Percentiles rank a stretch among this genome's conserved stretches.
Evolutionary conservation across 495 filamentous ascomycete genomes (phyloP).

Genomic region (Penicillium flavigenum): DNA sequence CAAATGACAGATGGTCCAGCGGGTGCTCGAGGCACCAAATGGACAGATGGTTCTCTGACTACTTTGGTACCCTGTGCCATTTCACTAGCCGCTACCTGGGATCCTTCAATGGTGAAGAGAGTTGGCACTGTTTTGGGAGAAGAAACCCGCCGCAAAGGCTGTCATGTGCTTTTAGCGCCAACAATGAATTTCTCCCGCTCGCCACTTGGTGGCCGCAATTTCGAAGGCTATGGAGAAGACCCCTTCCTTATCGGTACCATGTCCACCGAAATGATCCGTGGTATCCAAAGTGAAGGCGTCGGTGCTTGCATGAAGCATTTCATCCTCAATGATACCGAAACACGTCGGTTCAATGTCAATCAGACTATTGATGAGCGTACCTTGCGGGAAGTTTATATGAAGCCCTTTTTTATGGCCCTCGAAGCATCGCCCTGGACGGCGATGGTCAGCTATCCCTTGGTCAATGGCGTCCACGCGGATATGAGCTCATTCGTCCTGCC

Average conservation of each 20-base stretch:
- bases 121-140: conserved; percentile 57
- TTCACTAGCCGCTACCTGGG: conserved; percentile 63
- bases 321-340: conserved; percentile 67
- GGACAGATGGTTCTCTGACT: conserved; percentile 60
- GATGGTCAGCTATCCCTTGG: conserved; percentile 75
- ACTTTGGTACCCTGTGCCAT: conserved; percentile 64
- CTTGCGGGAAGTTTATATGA: conserved; percentile 67
- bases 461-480: conserved; percentile 68
- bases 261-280: conserved; percentile 59
- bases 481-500: conserved; percentile 59
- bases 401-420: conserved; percentile 71
- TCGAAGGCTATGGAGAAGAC: conserved; percentile 73
- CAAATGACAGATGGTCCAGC: conserved; percentile 69
- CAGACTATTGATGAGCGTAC: conserved; percentile 61
- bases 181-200: conserved; percentile 71
- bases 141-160: conserved; percentile 63
- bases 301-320: conserved; percentile 70
- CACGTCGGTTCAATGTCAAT: conserved; percentile 60
- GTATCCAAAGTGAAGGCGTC: conserved; percentile 63
- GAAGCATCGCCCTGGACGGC: conserved; percentile 57
- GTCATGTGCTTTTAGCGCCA: conserved; percentile 65
- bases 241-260: conserved; percentile 63
- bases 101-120: conserved; percentile 53
- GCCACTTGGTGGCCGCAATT: conserved; percentile 69
- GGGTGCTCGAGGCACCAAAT: conserved; percentile 62